A percentile compares a stretch with the other conserved stretches of the same genome.
Conservation (phyloP, 352 stramenopile genomes). For the Thraustotheca clavata region DNA sequence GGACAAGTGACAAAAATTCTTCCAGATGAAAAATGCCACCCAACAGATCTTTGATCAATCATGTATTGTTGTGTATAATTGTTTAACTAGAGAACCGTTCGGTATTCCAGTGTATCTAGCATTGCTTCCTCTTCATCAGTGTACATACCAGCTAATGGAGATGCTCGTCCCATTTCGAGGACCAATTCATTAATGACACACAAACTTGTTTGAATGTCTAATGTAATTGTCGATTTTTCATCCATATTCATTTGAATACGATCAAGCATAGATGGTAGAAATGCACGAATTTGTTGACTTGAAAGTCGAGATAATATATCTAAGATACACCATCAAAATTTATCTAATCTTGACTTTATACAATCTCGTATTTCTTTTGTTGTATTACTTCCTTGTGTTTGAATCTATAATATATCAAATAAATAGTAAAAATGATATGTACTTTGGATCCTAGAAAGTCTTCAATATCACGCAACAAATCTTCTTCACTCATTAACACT, state of each 20-base stretch:
- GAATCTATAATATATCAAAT: background rate
- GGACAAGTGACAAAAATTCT: constrained; percentile 86
- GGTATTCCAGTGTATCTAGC: constrained; percentile 40
- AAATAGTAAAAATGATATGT: background rate
- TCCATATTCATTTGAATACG: constrained; percentile 32
- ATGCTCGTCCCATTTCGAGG: constrained; percentile 37
- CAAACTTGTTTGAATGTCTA: constrained; percentile 59
- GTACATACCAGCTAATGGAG: constrained; percentile 68
- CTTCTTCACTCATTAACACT: background rate
- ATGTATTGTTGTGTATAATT: background rate
- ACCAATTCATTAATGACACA: constrained; percentile 63
- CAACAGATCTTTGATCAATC: background rate
- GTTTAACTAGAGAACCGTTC: constrained; percentile 10
- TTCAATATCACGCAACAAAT: background rate
- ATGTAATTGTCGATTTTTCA: constrained; percentile 19
- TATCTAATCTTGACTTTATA: too few relatives aligned
- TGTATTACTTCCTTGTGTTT: background rate
- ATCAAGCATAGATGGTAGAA: constrained; percentile 36
- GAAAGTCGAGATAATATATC: constrained; percentile 1
- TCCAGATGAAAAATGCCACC: constrained; percentile 23
- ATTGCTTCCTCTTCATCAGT: constrained; percentile 64
- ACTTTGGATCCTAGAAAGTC: background rate
- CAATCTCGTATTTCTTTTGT: constrained; percentile 13
- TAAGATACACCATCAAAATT: background rate
- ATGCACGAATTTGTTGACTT: constrained; percentile 1